phyloP scores from a whole-genome alignment of 2,329 filamentous ascomycete species.

The Dothistroma septosporum region DNA sequence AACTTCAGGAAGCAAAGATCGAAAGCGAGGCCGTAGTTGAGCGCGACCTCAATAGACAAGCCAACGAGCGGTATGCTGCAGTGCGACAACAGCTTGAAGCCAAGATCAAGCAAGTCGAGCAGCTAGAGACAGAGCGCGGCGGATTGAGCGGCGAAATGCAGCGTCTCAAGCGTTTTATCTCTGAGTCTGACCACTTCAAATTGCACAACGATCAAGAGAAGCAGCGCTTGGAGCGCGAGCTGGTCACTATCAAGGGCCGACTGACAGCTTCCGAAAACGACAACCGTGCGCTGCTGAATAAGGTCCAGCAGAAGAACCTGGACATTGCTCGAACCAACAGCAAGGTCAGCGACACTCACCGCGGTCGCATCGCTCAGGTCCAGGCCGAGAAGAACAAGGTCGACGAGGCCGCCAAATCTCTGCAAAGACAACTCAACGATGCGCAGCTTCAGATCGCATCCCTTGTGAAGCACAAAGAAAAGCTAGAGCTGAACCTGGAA shows the following conservation, averaged over 20 bases:
- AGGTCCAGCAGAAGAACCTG: constrained; percentile 93
- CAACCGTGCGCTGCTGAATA: constrained; percentile 91
- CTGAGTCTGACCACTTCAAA: constrained; percentile 84
- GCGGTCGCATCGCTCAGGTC: constrained; percentile 68
- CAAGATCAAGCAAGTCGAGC: constrained; percentile 69
- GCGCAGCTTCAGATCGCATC: constrained; percentile 76
- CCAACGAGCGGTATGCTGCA: constrained; percentile 73
- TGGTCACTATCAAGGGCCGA: constrained; percentile 85
- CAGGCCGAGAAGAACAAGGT: constrained; percentile 78
- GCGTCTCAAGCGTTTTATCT: constrained; percentile 78
- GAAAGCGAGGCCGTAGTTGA: constrained; percentile 79
- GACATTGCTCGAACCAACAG: constrained; percentile 91
- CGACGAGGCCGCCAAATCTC: constrained; percentile 75
- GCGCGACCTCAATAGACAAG: constrained; percentile 69
- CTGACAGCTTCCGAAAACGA: constrained; percentile 92
- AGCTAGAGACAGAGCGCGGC: constrained; percentile 73
- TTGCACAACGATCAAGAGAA: constrained; percentile 90
- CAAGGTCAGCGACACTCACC: constrained; percentile 76
- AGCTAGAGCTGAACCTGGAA: constrained; percentile 79
- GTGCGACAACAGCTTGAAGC: constrained; percentile 76
- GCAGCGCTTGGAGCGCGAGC: constrained; percentile 83
- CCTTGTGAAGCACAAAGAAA: constrained; percentile 91
- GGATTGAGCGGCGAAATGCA: constrained; percentile 77
- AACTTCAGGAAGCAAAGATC: constrained; percentile 78
- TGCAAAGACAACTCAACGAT: constrained; percentile 81